Evolutionary conservation across 2,329 filamentous ascomycete species (phyloP), one percentile per base, ranked within the genome.

Genomic region (Penicillium sp.): DNA sequence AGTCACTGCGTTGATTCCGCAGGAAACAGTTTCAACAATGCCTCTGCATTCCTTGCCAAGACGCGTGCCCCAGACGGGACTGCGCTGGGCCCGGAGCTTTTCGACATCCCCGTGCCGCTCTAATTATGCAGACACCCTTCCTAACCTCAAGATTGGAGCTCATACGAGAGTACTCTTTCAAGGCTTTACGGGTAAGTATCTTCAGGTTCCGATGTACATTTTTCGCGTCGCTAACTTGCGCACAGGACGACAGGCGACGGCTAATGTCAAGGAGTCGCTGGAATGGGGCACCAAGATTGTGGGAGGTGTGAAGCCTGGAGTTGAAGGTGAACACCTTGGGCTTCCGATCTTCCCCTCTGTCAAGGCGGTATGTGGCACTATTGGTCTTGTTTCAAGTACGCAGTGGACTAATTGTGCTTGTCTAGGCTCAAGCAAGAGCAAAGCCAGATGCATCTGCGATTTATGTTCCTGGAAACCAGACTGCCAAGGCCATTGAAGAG

Each of bases 201-300:
- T 55, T 53, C 19, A 42, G 22, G 39, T 14, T 21, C 21, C 21
- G 37, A 52, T 14, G 31, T 54, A 26, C 6, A 21, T 5, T 65
- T 19, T 63, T 44, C 39, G 16, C 9, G 22, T 44, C 10, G 26
- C 42, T 56, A n/a, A 56, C 11, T 27, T 43, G 10, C 22, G 16
- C 43, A 22, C 54, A 76, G 74, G 74, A 14, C 66, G 67, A 67
- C 75, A 77, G 63, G 75, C 90, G 11, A 93, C 90, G 2, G 84
- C 84, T 64, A 92, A 93, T 74, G 90, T 89, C 31, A 84, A 85
- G 72, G 88, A 92, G 71, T 91, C 89, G 13, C 76, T 93, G 57
- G 85, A 81, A 72, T 93, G 89, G 83, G 90, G 90, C 13, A 93
- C 90, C 39, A 89, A 90, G 37, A 87, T 93, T 57, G 88, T 93